Conservation (phyloP, 306 rosid species). For the Aeschynomene evenia region DNA sequence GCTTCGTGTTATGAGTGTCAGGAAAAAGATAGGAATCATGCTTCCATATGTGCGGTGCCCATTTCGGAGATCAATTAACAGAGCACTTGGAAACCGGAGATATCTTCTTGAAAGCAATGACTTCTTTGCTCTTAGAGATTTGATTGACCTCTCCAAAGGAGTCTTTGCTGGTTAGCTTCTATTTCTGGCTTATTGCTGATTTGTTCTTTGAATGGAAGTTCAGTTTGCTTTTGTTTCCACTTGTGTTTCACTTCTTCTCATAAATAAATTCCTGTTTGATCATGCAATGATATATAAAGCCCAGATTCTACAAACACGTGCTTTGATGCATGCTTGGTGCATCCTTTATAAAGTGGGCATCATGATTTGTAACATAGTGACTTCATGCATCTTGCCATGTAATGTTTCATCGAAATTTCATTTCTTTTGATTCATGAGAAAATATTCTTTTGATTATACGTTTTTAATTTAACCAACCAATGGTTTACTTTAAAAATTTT, state of each 20-base stretch:
- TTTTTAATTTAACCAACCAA: neutral
- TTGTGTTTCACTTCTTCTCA: neutral
- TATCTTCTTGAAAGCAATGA: conserved; percentile 94
- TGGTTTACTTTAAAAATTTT: conserved; percentile 12
- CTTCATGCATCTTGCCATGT: conserved; percentile 15
- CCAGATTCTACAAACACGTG: neutral
- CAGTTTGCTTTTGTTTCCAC: neutral
- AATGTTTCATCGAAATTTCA: conserved; percentile 12
- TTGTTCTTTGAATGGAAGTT: conserved; percentile 15
- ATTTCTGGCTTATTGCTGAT: conserved; percentile 12
- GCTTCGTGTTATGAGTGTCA: conserved; percentile 75
- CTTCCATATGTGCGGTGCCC: conserved; percentile 91
- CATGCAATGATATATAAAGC: conserved; percentile 17
- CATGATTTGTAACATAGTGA: neutral
- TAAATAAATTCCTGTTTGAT: conserved; percentile 14
- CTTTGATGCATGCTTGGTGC: conserved; percentile 8
- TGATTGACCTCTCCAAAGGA: conserved; percentile 97
- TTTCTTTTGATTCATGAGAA: conserved; percentile 13
- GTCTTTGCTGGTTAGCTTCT: conserved; percentile 84
- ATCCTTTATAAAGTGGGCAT: conserved; percentile 11
- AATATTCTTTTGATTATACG: neutral
- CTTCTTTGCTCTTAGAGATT: conserved; percentile 94
- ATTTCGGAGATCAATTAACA: conserved; percentile 72
- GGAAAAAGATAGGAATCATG: conserved; percentile 78
- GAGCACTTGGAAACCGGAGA: conserved; percentile 82